phyloP scores from a whole-genome alignment of 176 grass and related monocot species.

The Eleusine coracana region DNA sequence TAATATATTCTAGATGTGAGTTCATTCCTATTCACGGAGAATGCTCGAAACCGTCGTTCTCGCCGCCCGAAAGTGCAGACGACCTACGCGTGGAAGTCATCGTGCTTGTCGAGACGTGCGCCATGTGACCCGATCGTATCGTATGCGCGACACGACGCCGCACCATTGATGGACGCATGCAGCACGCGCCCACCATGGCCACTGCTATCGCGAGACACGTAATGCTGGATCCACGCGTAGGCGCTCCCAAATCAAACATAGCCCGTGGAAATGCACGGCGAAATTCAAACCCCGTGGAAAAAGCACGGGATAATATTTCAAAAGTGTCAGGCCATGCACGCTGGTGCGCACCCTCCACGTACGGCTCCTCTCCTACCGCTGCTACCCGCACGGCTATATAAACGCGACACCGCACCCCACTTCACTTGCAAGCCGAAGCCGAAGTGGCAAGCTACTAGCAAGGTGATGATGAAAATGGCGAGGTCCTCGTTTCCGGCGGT shows the following conservation, averaged over 20 bases:
- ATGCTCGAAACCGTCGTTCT: not conserved
- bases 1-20: too few relatives aligned
- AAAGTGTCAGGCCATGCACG: not conserved
- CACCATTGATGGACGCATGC: not conserved
- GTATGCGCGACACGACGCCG: not conserved
- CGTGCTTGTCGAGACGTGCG: not conserved
- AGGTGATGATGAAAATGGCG: not conserved
- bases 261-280: not conserved
- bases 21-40: not conserved
- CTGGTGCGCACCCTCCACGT: not conserved
- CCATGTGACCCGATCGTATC: not conserved
- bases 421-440: not conserved
- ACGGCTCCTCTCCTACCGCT: not conserved
- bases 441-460: not conserved
- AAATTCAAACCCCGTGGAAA: not conserved
- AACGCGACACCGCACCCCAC: not conserved
- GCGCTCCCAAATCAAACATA: not conserved
- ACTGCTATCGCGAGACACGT: not conserved
- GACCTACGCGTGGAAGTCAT: not conserved
- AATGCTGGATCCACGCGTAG: not conserved
- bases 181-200: not conserved
- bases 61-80: not conserved
- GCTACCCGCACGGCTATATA: constrained; percentile 1
- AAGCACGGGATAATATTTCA: not conserved
- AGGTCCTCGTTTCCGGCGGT: not conserved